These are phyloP conservation scores for Durio zibethinus DNA, from an alignment of 345 rosid genomes.

Conservation along the genomic window DNA sequence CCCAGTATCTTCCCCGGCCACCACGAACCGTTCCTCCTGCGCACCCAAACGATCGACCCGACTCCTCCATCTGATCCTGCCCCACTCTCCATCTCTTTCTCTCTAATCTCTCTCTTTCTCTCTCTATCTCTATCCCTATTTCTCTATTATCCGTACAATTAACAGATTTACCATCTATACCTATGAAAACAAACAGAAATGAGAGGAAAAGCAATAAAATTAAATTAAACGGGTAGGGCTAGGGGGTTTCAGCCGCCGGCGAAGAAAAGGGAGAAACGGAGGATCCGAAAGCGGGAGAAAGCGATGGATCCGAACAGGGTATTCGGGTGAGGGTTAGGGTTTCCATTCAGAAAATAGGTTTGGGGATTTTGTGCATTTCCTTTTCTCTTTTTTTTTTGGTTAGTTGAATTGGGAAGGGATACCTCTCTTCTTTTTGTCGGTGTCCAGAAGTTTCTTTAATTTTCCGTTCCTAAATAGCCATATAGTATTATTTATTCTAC, in stretches of 20 bases:
- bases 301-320: slow-evolving; percentile 27
- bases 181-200: neutral
- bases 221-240: neutral
- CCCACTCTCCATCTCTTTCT: slow-evolving; percentile 47
- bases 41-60: slow-evolving; percentile 94
- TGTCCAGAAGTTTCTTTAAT: slow-evolving; percentile 1
- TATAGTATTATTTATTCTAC: neutral
- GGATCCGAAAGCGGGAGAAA: slow-evolving; percentile 35
- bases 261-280: slow-evolving; percentile 32
- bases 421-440: neutral
- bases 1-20: slow-evolving; percentile 96
- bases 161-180: slow-evolving; percentile 2
- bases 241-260: slow-evolving; percentile 15
- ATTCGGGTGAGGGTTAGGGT: slow-evolving; percentile 41
- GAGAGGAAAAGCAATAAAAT: neutral
- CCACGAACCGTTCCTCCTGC: slow-evolving; percentile 98
- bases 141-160: slow-evolving; percentile 10
- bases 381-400: neutral
- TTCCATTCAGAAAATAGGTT: slow-evolving; percentile 65
- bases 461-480: neutral
- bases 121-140: slow-evolving; percentile 11
- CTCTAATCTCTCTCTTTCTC: slow-evolving; percentile 18
- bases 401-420: neutral
- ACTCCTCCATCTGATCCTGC: slow-evolving; percentile 50
- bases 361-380: slow-evolving; percentile 28